These are phyloP conservation scores for Trypanosomatidae sp. DNA, from an alignment of 208 protist species.

Conservation along the genomic window DNA sequence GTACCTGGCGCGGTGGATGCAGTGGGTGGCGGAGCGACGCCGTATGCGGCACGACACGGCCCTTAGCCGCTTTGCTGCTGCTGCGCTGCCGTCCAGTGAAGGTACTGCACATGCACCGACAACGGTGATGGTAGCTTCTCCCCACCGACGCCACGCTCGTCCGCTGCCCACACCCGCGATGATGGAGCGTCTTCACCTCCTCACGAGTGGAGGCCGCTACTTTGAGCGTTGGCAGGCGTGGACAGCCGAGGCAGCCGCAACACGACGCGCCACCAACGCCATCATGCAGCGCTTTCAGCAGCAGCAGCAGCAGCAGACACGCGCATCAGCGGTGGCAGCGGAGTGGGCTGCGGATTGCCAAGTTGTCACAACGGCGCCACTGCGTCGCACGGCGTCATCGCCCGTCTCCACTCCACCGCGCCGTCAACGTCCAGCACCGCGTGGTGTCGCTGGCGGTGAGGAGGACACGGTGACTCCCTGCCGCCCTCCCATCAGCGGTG, in stretches of 20 bases:
- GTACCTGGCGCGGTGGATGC: slow-evolving; percentile 32
- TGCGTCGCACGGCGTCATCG: too few species aligned
- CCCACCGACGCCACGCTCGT: not conserved
- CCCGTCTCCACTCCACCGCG: slow-evolving; percentile 10
- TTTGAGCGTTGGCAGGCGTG: slow-evolving; percentile 34
- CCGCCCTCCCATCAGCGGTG: slow-evolving; percentile 2
- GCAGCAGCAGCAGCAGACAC: not conserved
- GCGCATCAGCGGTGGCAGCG: not conserved
- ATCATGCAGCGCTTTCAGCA: not conserved
- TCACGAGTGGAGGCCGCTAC: slow-evolving; percentile 2
- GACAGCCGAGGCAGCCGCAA: too few species aligned
- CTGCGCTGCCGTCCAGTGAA: slow-evolving; percentile 3
- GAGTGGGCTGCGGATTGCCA: too few species aligned
- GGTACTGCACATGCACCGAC: slow-evolving; percentile 19
- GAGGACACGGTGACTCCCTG: slow-evolving; percentile 9
- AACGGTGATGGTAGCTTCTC: not conserved
- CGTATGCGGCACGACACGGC: too few species aligned
- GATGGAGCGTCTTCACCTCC: slow-evolving; percentile 31
- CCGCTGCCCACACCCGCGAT: slow-evolving; percentile 33
- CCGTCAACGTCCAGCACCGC: not conserved
- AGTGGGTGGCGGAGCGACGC: too few species aligned
- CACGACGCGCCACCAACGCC: too few species aligned
- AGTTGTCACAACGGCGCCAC: too few species aligned
- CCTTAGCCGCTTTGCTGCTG: slow-evolving; percentile 11
- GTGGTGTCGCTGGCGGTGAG: not conserved